Percentiles rank a stretch among this genome's conserved stretches.
Evolutionary conservation across 2,329 filamentous ascomycete genomes (phyloP).

Genomic region (Lachnellula occidentalis): DNA sequence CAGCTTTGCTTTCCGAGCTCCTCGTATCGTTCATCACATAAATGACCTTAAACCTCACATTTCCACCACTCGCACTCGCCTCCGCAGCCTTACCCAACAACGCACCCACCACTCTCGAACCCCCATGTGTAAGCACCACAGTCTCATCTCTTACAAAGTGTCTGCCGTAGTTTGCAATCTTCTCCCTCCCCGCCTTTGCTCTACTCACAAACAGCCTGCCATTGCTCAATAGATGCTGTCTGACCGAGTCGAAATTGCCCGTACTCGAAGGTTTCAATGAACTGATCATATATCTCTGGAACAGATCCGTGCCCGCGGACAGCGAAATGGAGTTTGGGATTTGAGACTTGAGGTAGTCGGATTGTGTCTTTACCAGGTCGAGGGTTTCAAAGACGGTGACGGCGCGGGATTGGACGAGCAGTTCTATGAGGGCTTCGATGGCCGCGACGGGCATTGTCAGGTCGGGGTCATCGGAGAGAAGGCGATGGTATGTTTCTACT

Average conservation of each 20-base stretch:
- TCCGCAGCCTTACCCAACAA: conserved; percentile 71
- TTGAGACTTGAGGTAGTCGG: conserved; percentile 67
- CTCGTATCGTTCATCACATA: conserved; percentile 61
- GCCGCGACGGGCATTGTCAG: conserved; percentile 94
- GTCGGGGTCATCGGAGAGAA: conserved; percentile 66
- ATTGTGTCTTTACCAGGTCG: conserved; percentile 73
- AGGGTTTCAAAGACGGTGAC: conserved; percentile 93
- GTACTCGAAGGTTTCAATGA: conserved; percentile 49
- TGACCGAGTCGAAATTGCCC: conserved; percentile 73
- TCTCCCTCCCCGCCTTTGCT: conserved; percentile 77
- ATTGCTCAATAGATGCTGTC: conserved; percentile 79
- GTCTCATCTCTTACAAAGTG: conserved; percentile 73
- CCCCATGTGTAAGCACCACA: conserved; percentile 86
- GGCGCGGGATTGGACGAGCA: conserved; percentile 72
- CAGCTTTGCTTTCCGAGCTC: conserved; percentile 58
- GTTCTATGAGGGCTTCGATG: conserved; percentile 83
- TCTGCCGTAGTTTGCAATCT: conserved; percentile 74
- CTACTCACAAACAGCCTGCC: conserved; percentile 79
- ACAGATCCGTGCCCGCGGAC: conserved; percentile 89
- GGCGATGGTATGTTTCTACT: conserved; percentile 58
- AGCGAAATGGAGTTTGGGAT: conserved; percentile 88
- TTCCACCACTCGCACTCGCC: conserved; percentile 44
- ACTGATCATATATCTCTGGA: conserved; percentile 86
- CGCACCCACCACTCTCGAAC: conserved; percentile 75
- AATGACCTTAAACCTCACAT: conserved; percentile 74